Percentiles rank a stretch among this genome's conserved stretches.
These are phyloP conservation scores for Mycena pura DNA, from an alignment of 768 basidiomycete species.

Conservation along the genomic window DNA sequence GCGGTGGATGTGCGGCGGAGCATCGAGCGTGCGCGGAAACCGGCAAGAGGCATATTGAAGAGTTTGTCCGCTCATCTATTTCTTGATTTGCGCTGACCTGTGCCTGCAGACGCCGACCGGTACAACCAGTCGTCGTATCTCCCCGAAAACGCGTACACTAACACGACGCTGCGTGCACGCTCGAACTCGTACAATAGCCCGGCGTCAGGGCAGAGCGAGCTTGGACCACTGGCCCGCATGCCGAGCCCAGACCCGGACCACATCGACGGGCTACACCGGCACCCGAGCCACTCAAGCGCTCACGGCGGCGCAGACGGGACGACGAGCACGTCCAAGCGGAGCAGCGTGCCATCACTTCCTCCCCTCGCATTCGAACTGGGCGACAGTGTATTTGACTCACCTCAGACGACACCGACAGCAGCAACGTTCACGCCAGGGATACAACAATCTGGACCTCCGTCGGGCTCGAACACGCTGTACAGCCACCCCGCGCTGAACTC, in stretches of 20 bases:
- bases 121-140: slow-evolving; percentile 72
- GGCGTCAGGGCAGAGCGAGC: slow-evolving; percentile 55
- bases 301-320: slow-evolving; percentile 32
- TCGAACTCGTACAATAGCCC: slow-evolving; percentile 84
- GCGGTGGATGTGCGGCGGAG: slow-evolving; percentile 76
- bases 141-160: slow-evolving; percentile 33
- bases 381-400: slow-evolving; percentile 17
- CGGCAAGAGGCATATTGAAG: slow-evolving; percentile 89
- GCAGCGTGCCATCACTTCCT: slow-evolving; percentile 22
- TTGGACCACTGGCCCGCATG: slow-evolving; percentile 82
- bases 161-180: slow-evolving; percentile 52
- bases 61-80: slow-evolving; percentile 36
- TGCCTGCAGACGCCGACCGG: slow-evolving; percentile 65
- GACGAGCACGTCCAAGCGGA: slow-evolving; percentile 6
- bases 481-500: slow-evolving; percentile 84
- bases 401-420: slow-evolving; percentile 23
- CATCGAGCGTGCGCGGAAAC: slow-evolving; percentile 67
- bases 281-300: slow-evolving; percentile 61
- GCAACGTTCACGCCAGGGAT: slow-evolving; percentile 23
- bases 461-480: slow-evolving; percentile 58
- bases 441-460: no score
- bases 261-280: slow-evolving; percentile 85
- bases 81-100: background rate
- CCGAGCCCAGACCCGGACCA: slow-evolving; percentile 86
- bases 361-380: slow-evolving; percentile 20